phyloP scores from a whole-genome alignment of 805 yeast species.

The Kazachstania viticola region DNA sequence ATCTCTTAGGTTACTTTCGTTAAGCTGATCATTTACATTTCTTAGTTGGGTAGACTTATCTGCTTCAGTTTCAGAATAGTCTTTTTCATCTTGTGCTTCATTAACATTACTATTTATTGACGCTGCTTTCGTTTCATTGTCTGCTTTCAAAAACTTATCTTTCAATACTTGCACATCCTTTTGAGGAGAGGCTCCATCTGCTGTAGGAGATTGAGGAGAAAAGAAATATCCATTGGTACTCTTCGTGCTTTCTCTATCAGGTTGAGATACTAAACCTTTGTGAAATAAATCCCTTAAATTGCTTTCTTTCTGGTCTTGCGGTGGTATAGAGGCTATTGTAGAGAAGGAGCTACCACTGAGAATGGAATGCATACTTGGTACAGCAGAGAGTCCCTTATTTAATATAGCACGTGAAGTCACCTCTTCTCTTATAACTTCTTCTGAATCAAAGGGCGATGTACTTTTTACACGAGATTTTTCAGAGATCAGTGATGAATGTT shows the following conservation, averaged over 20 bases:
- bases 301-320: not conserved
- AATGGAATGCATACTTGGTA: slow-evolving; percentile 24
- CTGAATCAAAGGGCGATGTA: too few species aligned
- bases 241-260: too few species aligned
- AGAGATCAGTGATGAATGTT: too few species aligned
- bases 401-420: too few species aligned
- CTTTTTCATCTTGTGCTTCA: not conserved
- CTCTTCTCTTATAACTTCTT: too few species aligned
- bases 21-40: not conserved
- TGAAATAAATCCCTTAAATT: slow-evolving; percentile 5
- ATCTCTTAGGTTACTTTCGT: slow-evolving; percentile 26
- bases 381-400: too few species aligned
- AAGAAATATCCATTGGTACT: slow-evolving; percentile 21
- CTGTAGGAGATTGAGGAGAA: slow-evolving; percentile 19
- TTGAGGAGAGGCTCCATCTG: slow-evolving; percentile 23
- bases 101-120: not conserved
- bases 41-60: not conserved
- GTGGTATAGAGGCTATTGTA: slow-evolving; percentile 1
- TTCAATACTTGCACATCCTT: slow-evolving; percentile 23
- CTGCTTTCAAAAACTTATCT: slow-evolving; percentile 18
- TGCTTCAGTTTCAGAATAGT: not conserved
- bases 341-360: slow-evolving; percentile 14
- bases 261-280: not conserved
- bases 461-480: too few species aligned
- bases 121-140: not conserved